Percentiles rank a stretch among this genome's conserved stretches.
phyloP scores from a whole-genome alignment of 2,329 filamentous ascomycete genomes.

The Knoxdaviesia capensis region DNA sequence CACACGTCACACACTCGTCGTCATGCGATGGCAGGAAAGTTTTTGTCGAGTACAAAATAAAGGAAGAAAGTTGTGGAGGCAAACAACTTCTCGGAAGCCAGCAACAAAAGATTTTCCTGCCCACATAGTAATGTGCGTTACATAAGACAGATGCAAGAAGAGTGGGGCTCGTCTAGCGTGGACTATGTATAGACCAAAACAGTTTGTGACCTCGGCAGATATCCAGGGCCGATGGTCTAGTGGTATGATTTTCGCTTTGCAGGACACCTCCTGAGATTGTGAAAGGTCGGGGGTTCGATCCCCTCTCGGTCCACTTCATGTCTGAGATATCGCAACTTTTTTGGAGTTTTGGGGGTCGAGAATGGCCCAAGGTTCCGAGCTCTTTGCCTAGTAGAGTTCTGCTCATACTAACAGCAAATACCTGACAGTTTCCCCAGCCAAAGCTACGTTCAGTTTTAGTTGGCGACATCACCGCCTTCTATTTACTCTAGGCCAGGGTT shows the following conservation, averaged over 20 bases:
- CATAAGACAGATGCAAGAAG: no score
- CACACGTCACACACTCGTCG: conserved; percentile 7
- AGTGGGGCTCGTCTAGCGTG: no score
- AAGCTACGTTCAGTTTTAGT: no score
- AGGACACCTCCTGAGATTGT: conserved; percentile 5
- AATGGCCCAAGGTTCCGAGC: no score
- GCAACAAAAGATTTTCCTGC: no score
- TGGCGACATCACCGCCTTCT: no score
- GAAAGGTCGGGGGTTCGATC: conserved; percentile 6
- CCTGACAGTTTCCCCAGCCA: no score
- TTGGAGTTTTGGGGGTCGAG: not conserved
- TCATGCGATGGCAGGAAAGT: conserved; percentile 5
- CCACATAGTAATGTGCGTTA: no score
- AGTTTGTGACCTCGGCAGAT: not conserved
- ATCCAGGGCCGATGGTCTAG: conserved; percentile 5
- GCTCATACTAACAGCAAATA: no score
- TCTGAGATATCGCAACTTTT: not conserved
- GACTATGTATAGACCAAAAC: no score
- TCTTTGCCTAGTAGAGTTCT: no score
- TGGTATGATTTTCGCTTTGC: conserved; percentile 7
- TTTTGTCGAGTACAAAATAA: conserved; percentile 9
- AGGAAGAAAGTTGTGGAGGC: conserved; percentile 6
- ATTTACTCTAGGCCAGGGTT: no score
- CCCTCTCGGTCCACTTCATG: conserved; percentile 4
- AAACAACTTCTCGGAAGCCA: conserved; percentile 2